phyloP scores from a whole-genome alignment of 176 grass and related monocot species.

The barley (Hordeum vulgare) region DNA sequence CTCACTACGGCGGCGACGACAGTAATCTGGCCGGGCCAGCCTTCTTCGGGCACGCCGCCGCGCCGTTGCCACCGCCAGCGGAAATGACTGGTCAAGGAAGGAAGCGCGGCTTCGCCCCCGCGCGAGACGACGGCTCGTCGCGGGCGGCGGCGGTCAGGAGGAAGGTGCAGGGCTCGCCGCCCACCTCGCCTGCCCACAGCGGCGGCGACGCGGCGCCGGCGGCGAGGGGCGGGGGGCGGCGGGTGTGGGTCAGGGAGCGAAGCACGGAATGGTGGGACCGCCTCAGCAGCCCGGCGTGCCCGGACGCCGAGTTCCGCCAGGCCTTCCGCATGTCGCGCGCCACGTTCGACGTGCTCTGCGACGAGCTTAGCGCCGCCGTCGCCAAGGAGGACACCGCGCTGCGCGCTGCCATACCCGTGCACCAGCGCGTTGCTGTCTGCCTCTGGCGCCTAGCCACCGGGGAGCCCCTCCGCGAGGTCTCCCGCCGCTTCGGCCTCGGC shows the following conservation, averaged over 20 bases:
- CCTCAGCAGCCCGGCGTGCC: conserved; percentile 32
- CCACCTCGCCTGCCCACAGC: background rate
- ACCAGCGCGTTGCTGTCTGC: conserved; percentile 59
- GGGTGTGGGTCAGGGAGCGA: conserved; percentile 58
- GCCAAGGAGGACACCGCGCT: conserved; percentile 74
- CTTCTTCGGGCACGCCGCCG: background rate
- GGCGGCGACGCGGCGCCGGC: background rate
- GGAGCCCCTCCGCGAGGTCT: conserved; percentile 61
- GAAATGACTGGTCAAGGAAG: background rate
- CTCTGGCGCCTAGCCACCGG: conserved; percentile 74
- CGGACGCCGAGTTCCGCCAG: conserved; percentile 61
- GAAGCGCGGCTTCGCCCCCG: conserved; percentile 17
- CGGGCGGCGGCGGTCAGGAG: background rate
- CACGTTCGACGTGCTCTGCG: conserved; percentile 56
- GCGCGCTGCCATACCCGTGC: conserved; percentile 58
- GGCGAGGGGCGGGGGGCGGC: background rate
- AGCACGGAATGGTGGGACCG: conserved; percentile 73
- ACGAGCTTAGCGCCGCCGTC: conserved; percentile 43
- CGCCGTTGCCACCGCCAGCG: background rate
- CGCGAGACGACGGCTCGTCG: background rate
- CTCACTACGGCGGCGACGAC: background rate
- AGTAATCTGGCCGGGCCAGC: background rate
- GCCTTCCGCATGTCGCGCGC: conserved; percentile 73
- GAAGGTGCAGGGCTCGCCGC: background rate
- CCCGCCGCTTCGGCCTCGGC: conserved; percentile 64